phyloP scores from a whole-genome alignment of 139 green algal genomes.

The Pseudopediastrum boryanum region DNA sequence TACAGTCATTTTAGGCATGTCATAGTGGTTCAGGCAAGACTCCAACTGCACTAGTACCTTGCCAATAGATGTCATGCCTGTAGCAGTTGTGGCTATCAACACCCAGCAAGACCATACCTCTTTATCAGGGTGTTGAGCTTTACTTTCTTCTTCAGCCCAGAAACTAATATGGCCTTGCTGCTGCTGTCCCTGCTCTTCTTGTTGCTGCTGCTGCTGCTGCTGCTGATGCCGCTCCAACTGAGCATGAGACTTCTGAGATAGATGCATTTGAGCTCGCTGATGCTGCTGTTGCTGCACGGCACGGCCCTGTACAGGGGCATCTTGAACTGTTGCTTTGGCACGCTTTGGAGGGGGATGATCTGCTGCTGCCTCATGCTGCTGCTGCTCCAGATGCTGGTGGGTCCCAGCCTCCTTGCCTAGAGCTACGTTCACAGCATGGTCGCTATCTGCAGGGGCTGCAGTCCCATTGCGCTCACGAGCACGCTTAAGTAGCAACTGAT shows the following conservation, averaged over 20 bases:
- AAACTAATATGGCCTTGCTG: slow-evolving; percentile 60
- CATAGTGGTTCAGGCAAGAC: no score
- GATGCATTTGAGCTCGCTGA: slow-evolving; percentile 11
- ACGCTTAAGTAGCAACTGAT: slow-evolving; percentile 54
- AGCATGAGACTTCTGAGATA: background rate
- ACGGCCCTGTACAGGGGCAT: background rate
- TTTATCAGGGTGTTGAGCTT: slow-evolving; percentile 56
- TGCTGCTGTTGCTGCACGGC: slow-evolving; percentile 7
- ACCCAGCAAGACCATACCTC: slow-evolving; percentile 43
- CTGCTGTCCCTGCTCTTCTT: slow-evolving; percentile 6
- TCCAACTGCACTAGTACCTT: no score
- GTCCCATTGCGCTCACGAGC: slow-evolving; percentile 25
- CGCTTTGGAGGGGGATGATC: no score
- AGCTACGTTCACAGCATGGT: no score
- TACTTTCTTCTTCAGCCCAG: slow-evolving; percentile 54
- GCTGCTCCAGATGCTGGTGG: background rate
- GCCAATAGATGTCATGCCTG: background rate
- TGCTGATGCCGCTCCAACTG: slow-evolving; percentile 1
- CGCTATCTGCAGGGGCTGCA: background rate
- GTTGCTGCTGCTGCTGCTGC: slow-evolving; percentile 17
- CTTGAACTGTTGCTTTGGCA: no score
- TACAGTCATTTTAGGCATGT: no score
- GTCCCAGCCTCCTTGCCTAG: background rate
- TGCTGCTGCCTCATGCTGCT: background rate
- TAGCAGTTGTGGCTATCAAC: no score